A percentile compares a stretch with the other conserved stretches of the same genome.
Conservation (phyloP, 2,329 filamentous ascomycete genomes). For the Exophiala dermatitidis region DNA sequence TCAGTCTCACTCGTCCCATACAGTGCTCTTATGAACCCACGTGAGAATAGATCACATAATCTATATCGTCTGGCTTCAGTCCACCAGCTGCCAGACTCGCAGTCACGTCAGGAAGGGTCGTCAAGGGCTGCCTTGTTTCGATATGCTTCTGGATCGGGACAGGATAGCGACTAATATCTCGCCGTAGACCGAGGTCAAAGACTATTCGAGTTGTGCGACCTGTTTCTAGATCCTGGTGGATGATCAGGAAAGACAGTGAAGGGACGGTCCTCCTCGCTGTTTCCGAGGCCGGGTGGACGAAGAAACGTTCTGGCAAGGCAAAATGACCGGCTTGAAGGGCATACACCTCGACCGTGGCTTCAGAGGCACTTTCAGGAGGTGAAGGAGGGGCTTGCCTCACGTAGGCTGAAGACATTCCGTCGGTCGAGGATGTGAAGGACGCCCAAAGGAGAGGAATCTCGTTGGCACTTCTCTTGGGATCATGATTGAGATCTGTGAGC, state of each 20-base stretch:
- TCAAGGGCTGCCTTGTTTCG: slow-evolving; percentile 26
- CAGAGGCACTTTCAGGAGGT: slow-evolving; percentile 17
- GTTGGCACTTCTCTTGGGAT: slow-evolving; percentile 5
- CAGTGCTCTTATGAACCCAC: slow-evolving; percentile 28
- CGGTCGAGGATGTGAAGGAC: not conserved
- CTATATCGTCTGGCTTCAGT: slow-evolving; percentile 34
- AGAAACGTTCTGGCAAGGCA: slow-evolving; percentile 29
- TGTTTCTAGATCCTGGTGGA: slow-evolving; percentile 22
- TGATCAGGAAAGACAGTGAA: slow-evolving; percentile 30
- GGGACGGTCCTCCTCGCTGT: slow-evolving; percentile 27
- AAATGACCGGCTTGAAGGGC: slow-evolving; percentile 32
- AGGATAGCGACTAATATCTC: slow-evolving; percentile 23
- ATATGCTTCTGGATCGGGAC: slow-evolving; percentile 27
- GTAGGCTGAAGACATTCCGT: slow-evolving; percentile 19
- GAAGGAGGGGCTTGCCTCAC: slow-evolving; percentile 18
- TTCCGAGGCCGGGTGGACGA: slow-evolving; percentile 27
- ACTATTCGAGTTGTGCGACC: slow-evolving; percentile 26
- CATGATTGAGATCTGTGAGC: slow-evolving; percentile 7
- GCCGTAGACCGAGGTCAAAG: slow-evolving; percentile 31
- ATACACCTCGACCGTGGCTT: slow-evolving; percentile 31
- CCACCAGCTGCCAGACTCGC: slow-evolving; percentile 34
- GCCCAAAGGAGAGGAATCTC: not conserved
- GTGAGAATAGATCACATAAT: slow-evolving; percentile 39
- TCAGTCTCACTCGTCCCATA: not conserved
- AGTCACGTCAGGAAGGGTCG: slow-evolving; percentile 27